phyloP scores from a whole-genome alignment of 225 moss, liverwort and hornwort species.

The Pleurozium schreberi region DNA sequence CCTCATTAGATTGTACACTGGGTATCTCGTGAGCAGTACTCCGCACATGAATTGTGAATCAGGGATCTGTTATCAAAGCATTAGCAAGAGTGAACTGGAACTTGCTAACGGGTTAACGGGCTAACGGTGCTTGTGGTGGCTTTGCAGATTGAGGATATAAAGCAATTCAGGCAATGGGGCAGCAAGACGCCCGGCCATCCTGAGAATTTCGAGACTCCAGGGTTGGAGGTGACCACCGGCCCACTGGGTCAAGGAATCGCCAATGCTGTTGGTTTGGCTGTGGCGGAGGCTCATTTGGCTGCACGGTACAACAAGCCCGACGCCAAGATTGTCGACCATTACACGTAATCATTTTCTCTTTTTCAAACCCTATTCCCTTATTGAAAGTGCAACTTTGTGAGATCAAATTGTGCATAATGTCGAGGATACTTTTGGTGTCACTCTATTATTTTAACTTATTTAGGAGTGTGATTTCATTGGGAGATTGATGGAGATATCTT shows the following conservation, averaged over 20 bases:
- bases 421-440: background rate
- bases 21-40: background rate
- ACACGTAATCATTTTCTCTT: slow-evolving; percentile 29
- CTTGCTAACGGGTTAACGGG: background rate
- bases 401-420: background rate
- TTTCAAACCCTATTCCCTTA: background rate
- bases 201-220: slow-evolving; percentile 83
- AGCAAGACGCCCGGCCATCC: slow-evolving; percentile 58
- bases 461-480: background rate
- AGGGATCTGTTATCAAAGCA: background rate
- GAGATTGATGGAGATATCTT: background rate
- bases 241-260: slow-evolving; percentile 28
- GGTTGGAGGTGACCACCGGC: slow-evolving; percentile 25
- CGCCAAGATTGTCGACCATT: slow-evolving; percentile 28
- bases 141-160: slow-evolving; percentile 61
- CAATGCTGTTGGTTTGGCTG: slow-evolving; percentile 23
- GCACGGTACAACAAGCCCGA: slow-evolving; percentile 24
- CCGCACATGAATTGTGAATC: background rate
- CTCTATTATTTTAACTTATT: too few species aligned
- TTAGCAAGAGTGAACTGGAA: background rate
- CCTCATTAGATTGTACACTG: background rate
- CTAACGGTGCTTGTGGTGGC: background rate
- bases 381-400: background rate
- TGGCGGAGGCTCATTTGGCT: slow-evolving; percentile 24
- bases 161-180: slow-evolving; percentile 93